phyloP scores from a whole-genome alignment of 179 eudicot genomes.

The Nepenthes alata region DNA sequence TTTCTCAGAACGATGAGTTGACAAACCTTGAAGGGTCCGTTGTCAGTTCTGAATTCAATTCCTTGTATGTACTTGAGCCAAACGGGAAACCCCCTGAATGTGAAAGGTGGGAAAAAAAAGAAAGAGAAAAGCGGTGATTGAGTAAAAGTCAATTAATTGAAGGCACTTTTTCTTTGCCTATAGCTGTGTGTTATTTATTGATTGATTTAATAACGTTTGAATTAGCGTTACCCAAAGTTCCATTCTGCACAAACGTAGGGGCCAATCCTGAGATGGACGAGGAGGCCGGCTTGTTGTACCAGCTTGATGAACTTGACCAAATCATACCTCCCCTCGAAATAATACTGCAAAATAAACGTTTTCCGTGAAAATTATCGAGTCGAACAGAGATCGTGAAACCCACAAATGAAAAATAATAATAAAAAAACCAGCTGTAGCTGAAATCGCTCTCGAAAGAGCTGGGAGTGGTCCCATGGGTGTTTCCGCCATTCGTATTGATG shows the following conservation, averaged over 20 bases:
- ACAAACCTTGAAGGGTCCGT: conserved; percentile 60
- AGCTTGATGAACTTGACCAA: conserved; percentile 50
- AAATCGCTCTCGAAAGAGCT: too few relatives aligned
- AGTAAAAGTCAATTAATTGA: conserved; percentile 8
- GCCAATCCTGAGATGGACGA: conserved; percentile 73
- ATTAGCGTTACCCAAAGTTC: conserved; percentile 60
- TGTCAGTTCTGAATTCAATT: conserved; percentile 56
- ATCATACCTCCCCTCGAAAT: conserved; percentile 78
- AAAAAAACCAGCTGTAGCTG: background rate
- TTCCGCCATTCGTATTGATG: too few relatives aligned
- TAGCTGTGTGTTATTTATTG: conserved; percentile 5
- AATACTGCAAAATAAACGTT: conserved; percentile 29
- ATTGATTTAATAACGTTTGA: background rate
- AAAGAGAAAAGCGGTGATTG: conserved; percentile 5
- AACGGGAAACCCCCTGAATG: conserved; percentile 55
- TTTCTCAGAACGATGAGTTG: background rate
- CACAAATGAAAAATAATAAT: background rate
- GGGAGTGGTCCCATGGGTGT: too few relatives aligned
- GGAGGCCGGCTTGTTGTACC: conserved; percentile 70
- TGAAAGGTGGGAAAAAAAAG: conserved; percentile 5
- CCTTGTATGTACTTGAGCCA: conserved; percentile 67
- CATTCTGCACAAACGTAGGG: conserved; percentile 87
- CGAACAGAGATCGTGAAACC: background rate
- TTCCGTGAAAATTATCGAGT: background rate
- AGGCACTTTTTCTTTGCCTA: background rate